Conservation (phyloP, 1,139 yeast genomes). For the Yamadazyma aaseri region DNA sequence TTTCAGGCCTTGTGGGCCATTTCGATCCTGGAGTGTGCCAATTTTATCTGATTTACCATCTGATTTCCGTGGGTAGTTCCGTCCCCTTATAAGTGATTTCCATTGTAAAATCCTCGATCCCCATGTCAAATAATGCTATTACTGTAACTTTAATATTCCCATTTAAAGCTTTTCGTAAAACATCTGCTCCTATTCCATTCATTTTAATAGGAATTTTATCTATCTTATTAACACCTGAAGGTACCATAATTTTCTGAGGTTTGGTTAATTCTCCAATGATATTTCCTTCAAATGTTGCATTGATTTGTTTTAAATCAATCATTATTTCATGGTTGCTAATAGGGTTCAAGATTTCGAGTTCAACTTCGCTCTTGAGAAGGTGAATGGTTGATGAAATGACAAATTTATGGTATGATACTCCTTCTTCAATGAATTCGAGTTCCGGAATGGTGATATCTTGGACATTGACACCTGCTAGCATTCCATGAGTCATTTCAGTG, state of each 20-base stretch:
- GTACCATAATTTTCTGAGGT: conserved; percentile 34
- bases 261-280: conserved; percentile 44
- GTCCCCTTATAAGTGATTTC: conserved; percentile 44
- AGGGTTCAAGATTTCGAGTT: conserved; percentile 53
- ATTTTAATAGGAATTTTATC: conserved; percentile 49
- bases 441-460: conserved; percentile 3
- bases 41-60: conserved; percentile 23
- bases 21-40: background rate
- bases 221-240: conserved; percentile 51
- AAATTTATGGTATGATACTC: conserved; percentile 6
- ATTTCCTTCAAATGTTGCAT: conserved; percentile 45
- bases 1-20: background rate
- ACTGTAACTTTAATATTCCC: conserved; percentile 50
- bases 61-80: conserved; percentile 40
- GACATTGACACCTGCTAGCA: conserved; percentile 1
- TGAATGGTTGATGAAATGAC: conserved; percentile 41
- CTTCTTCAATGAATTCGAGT: conserved; percentile 2
- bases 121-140: conserved; percentile 34
- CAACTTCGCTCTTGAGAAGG: conserved; percentile 50
- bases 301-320: conserved; percentile 42
- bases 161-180: conserved; percentile 47
- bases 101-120: conserved; percentile 35
- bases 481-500: background rate
- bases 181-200: conserved; percentile 48
- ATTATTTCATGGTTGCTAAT: conserved; percentile 39